Evolutionary conservation across 768 basidiomycete species (phyloP).

Genomic region (Suillus bovinus): DNA sequence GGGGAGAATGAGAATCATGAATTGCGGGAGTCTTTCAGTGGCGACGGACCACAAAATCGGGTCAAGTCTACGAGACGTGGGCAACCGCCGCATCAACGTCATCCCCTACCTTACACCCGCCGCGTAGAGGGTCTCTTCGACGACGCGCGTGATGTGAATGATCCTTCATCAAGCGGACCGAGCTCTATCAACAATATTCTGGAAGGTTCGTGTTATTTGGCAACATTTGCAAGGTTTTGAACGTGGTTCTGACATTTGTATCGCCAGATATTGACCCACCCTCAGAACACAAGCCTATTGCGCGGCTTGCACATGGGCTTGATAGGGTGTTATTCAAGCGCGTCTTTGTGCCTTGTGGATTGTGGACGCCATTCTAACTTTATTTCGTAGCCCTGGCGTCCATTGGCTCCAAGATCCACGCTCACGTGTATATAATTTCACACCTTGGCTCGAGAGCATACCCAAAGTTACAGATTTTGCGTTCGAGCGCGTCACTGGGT

Average conservation of each 20-base stretch:
- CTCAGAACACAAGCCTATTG: slow-evolving; percentile 53
- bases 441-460: slow-evolving; percentile 67
- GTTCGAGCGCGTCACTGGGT: slow-evolving; percentile 73
- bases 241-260: background rate
- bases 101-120: slow-evolving; percentile 26
- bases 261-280: slow-evolving; percentile 45
- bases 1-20: background rate
- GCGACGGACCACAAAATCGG: slow-evolving; percentile 5
- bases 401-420: slow-evolving; percentile 89
- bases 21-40: slow-evolving; percentile 21
- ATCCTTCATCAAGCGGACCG: background rate
- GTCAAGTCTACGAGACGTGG: background rate
- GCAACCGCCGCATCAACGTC: slow-evolving; percentile 20
- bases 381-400: slow-evolving; percentile 70
- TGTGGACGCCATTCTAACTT: background rate
- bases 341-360: slow-evolving; percentile 22
- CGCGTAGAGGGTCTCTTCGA: slow-evolving; percentile 25
- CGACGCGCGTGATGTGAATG: background rate
- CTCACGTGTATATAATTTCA: slow-evolving; percentile 84
- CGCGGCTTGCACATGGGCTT: slow-evolving; percentile 63
- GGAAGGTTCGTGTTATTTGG: background rate
- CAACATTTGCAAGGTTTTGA: slow-evolving; percentile 22
- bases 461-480: slow-evolving; percentile 83
- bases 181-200: background rate
- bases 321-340: slow-evolving; percentile 78